Evolutionary conservation across 345 rosid species (phyloP).

Genomic region (Linum trigynum): DNA sequence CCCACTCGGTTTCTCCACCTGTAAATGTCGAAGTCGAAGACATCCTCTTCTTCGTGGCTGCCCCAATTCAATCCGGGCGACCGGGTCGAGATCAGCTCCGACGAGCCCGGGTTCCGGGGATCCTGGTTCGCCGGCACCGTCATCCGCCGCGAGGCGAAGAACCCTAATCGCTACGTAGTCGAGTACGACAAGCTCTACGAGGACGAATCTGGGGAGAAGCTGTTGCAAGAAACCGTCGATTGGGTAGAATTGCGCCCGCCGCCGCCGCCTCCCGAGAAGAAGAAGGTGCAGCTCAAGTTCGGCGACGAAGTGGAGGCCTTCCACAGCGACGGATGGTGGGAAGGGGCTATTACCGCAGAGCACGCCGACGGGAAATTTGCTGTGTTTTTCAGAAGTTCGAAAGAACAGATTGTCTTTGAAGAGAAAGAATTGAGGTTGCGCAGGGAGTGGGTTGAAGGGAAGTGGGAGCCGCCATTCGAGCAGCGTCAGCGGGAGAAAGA

Average conservation of each 20-base stretch:
- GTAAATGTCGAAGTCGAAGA: no score
- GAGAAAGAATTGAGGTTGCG: slow-evolving; percentile 48
- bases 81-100: slow-evolving; percentile 51
- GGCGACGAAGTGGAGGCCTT: no score
- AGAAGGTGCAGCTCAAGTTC: slow-evolving; percentile 23
- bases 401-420: slow-evolving; percentile 46
- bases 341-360: slow-evolving; percentile 55
- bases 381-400: slow-evolving; percentile 48
- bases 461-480: slow-evolving; percentile 58
- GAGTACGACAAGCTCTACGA: no score
- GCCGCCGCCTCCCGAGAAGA: slow-evolving; percentile 45
- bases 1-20: no score
- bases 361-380: slow-evolving; percentile 37
- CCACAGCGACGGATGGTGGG: slow-evolving; percentile 38
- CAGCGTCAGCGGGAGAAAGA: slow-evolving; percentile 14
- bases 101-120: slow-evolving; percentile 63
- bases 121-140: slow-evolving; percentile 12
- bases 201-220: background rate
- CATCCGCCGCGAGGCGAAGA: no score
- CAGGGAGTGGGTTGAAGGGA: slow-evolving; percentile 54
- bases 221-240: slow-evolving; percentile 41
- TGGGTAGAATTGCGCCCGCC: slow-evolving; percentile 34
- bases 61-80: slow-evolving; percentile 33
- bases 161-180: no score
- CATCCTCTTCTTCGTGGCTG: no score